Evolutionary conservation across 2,329 filamentous ascomycete genomes (phyloP).

Genomic region (Fusarium robinianum): DNA sequence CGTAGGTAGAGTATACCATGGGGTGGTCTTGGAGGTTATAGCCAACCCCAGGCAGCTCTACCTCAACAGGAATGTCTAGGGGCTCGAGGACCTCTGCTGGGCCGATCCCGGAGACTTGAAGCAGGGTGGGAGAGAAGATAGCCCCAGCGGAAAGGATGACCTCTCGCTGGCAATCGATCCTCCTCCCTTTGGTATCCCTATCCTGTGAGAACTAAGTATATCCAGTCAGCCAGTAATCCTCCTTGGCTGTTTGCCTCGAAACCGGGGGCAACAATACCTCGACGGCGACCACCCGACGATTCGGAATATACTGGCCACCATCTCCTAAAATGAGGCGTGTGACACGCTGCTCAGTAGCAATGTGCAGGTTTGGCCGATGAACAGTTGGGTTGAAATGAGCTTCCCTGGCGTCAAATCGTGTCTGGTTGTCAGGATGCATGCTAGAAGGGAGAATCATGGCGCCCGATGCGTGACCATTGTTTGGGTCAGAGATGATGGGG

Average conservation of each 20-base stretch:
- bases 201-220: constrained; percentile 2
- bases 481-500: constrained; percentile 14
- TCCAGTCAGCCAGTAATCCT: neutral
- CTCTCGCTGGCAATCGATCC: constrained; percentile 2
- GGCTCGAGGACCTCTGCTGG: constrained; percentile 3
- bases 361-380: constrained; percentile 8
- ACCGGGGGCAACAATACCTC: constrained; percentile 11
- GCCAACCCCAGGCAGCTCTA: constrained; percentile 15
- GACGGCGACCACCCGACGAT: constrained; percentile 14
- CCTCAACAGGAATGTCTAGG: constrained; percentile 3
- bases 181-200: neutral
- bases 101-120: constrained; percentile 21
- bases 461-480: constrained; percentile 17
- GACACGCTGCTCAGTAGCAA: constrained; percentile 10
- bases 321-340: constrained; percentile 12
- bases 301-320: neutral
- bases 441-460: constrained; percentile 19
- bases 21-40: constrained; percentile 22
- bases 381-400: constrained; percentile 9
- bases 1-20: constrained; percentile 14
- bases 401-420: constrained; percentile 15
- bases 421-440: constrained; percentile 13
- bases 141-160: constrained; percentile 20
- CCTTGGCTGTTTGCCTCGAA: too few relatives aligned
- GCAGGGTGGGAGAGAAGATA: constrained; percentile 14